Percentiles rank a stretch among this genome's conserved stretches.
Evolutionary conservation across 106 monocot genomes (phyloP).

Genomic region (Amphibolis antarctica): DNA sequence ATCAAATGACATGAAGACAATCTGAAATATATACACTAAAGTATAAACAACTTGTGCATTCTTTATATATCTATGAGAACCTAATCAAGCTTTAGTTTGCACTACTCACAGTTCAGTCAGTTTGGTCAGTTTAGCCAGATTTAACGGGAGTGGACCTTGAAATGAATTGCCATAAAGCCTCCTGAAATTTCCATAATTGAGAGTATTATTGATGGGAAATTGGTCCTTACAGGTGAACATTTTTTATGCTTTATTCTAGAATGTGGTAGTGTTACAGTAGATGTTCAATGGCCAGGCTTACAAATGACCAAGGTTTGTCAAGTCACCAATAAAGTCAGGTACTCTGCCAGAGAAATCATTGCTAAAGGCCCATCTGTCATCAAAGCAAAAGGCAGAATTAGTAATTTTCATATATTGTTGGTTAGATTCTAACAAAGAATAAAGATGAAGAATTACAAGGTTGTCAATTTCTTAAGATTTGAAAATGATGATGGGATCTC

Average conservation of each 20-base stretch:
- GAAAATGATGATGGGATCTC: constrained; percentile 18
- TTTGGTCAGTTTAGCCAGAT: constrained; percentile 3
- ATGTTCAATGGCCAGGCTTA: constrained; percentile 18
- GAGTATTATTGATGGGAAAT: not conserved
- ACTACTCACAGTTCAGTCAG: constrained; percentile 8
- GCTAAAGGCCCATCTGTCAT: constrained; percentile 47
- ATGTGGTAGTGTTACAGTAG: not conserved
- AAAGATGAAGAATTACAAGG: constrained; percentile 2
- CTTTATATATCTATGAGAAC: not conserved
- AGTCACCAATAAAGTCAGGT: constrained; percentile 57
- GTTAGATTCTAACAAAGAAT: not conserved
- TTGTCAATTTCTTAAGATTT: constrained; percentile 9
- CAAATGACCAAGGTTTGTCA: constrained; percentile 37
- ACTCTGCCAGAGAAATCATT: constrained; percentile 67
- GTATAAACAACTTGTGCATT: not conserved
- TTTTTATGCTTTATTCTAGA: not conserved
- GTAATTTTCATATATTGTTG: not conserved
- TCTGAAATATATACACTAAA: too few relatives aligned
- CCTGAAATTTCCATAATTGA: constrained; percentile 7
- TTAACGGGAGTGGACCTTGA: constrained; percentile 18
- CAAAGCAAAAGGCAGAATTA: not conserved
- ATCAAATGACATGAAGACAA: too few relatives aligned
- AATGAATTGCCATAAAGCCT: constrained; percentile 21
- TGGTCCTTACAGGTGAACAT: not conserved
- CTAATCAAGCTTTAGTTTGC: not conserved